Conservation (phyloP, 345 rosid genomes). For the Rhodomyrtus tomentosa region DNA sequence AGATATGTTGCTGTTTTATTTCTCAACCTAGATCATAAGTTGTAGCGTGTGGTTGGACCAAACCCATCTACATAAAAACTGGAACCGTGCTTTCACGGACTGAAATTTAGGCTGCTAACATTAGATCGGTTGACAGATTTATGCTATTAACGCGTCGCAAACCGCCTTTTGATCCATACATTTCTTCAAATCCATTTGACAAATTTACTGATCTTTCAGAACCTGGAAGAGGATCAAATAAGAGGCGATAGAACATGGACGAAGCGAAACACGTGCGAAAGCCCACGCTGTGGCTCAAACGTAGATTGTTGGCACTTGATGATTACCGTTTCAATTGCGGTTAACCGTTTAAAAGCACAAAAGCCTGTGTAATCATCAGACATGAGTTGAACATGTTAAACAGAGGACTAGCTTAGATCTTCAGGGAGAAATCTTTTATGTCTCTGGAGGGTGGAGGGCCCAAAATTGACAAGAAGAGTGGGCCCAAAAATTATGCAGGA, state of each 20-base stretch:
- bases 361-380: neutral
- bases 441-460: neutral
- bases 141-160: neutral
- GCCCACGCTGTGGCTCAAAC: neutral
- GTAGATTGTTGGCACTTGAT: neutral
- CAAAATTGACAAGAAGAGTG: neutral
- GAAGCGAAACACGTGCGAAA: neutral
- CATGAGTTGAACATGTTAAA: neutral
- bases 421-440: neutral
- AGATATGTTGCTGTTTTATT: neutral
- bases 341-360: neutral
- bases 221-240: neutral
- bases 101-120: neutral
- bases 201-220: neutral
- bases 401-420: neutral
- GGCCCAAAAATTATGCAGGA: neutral
- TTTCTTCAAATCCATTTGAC: neutral
- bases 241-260: neutral
- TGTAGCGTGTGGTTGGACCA: neutral
- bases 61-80: neutral
- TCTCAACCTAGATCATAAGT: neutral
- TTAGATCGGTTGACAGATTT: neutral
- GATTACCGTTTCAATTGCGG: neutral
- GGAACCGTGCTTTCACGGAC: neutral
- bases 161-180: neutral